These are phyloP conservation scores for Cyberlindnera petersonii DNA, from an alignment of 805 yeast genomes.

Conservation along the genomic window DNA sequence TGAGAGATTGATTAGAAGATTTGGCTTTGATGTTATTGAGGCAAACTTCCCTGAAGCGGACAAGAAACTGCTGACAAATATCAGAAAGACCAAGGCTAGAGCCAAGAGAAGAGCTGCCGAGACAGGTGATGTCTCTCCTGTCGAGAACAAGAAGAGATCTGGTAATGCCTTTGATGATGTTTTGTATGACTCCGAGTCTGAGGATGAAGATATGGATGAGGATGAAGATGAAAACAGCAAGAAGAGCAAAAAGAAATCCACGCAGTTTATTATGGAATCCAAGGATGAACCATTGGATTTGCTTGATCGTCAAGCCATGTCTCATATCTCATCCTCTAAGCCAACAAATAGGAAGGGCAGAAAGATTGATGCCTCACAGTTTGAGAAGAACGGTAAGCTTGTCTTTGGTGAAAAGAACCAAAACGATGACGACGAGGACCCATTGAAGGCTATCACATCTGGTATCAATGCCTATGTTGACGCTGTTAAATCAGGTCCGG, in stretches of 20 bases:
- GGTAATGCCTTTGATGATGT: conserved; percentile 93
- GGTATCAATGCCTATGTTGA: conserved; percentile 92
- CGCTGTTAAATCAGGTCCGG: conserved; percentile 90
- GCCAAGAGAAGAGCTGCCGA: conserved; percentile 66
- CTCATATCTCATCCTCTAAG: conserved; percentile 84
- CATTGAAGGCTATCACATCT: conserved; percentile 39
- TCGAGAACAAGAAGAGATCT: conserved; percentile 40
- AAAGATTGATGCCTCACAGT: conserved; percentile 36
- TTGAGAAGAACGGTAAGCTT: conserved; percentile 55
- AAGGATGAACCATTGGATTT: conserved; percentile 82
- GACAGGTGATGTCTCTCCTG: conserved; percentile 32
- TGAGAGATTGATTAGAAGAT: conserved; percentile 85
- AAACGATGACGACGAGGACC: conserved; percentile 41
- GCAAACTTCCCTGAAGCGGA: conserved; percentile 87
- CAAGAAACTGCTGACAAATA: conserved; percentile 73
- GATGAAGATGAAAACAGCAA: conserved; percentile 31
- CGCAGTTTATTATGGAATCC: conserved; percentile 73
- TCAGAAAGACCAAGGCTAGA: conserved; percentile 81
- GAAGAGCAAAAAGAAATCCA: conserved; percentile 31
- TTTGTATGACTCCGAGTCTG: conserved; percentile 64
- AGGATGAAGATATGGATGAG: conserved; percentile 31
- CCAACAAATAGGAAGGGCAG: conserved; percentile 59
- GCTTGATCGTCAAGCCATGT: conserved; percentile 76
- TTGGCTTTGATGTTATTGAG: conserved; percentile 85
- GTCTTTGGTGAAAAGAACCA: conserved; percentile 54